Base-by-base conservation (phyloP, 2,329 filamentous ascomycete genomes). In the Beauveria rudraprayagi region DNA sequence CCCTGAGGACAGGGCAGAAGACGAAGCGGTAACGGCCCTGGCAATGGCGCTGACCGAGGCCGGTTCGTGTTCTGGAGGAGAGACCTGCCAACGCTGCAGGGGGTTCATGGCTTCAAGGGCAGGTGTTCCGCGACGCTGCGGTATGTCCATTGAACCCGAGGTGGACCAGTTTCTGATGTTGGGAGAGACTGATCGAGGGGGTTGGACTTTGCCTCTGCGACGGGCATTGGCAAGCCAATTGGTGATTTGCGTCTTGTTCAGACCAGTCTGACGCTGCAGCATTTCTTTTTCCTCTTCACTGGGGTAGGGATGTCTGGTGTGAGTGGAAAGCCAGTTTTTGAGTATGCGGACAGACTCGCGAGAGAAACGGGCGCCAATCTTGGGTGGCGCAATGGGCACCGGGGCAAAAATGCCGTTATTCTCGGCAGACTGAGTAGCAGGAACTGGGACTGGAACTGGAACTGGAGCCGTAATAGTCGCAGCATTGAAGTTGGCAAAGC, bases 191-290 rank as follows among this genome's bases (percentile, higher is more conserved):
- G 84, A 85, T 65, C 87, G 81, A 52, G 84, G 85, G 2, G 83
- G 79, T 53, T 86, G 84, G 60, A 89, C 85, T 76, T 96, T 96
- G 67, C 90, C 87, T 64, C 92, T 83, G 61, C 92, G 85, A 48
- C 92, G 86, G 61, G 91, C 91, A 73, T 96, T 96, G 62, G 92
- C 92, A 52, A 96, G 84, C 92, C 92, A 96, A 71, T 95, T 96
- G 11, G 87, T 88, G 67, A 96, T 93, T 70, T 97, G 92, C 16
- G 82, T 88, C 68, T 90, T 85, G 71, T 85, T 92, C 46, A 97
- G 79, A 8, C 91, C 91, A 1, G 92, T 96, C 67, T 89, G 83
- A 52, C 83, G 81, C 72, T 91, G 88, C 28, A 97, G 78, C 64
- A 85, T 82, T 66, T 92, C 89, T 69, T 93, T 95, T 70, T 96